These are phyloP conservation scores for Trichosporon asahii DNA, from an alignment of 1,284 basidiomycete genomes.

Conservation along the genomic window DNA sequence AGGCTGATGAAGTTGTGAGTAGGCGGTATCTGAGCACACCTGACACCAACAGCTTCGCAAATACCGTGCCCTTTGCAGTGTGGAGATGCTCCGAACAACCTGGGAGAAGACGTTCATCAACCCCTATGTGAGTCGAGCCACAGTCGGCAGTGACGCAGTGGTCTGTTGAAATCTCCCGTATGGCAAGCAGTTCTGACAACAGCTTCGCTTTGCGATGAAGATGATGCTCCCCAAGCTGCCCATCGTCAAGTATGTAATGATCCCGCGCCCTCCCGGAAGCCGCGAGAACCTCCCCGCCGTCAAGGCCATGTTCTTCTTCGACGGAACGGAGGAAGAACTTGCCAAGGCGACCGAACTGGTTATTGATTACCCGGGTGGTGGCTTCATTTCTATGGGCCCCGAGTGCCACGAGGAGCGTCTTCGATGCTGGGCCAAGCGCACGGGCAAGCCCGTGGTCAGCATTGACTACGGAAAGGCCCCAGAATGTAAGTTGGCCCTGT, in stretches of 20 bases:
- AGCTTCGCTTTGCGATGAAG: conserved; percentile 68
- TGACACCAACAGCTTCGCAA: conserved; percentile 66
- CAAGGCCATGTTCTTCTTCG: conserved; percentile 79
- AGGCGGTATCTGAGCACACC: not conserved
- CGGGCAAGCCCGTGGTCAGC: conserved; percentile 74
- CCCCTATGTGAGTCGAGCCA: conserved; percentile 65
- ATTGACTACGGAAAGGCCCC: conserved; percentile 96
- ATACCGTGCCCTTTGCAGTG: conserved; percentile 86
- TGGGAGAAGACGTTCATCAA: conserved; percentile 92
- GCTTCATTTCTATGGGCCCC: conserved; percentile 92
- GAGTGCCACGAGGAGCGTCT: conserved; percentile 95
- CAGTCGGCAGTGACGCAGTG: not conserved
- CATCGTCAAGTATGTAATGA: conserved; percentile 70
- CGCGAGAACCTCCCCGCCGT: conserved; percentile 69
- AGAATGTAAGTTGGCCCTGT: conserved; percentile 64
- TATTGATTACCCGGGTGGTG: conserved; percentile 90
- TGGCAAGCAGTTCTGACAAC: not conserved
- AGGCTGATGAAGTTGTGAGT: conserved; percentile 86
- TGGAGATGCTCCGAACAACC: conserved; percentile 89
- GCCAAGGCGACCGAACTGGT: conserved; percentile 71
- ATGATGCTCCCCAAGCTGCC: conserved; percentile 60
- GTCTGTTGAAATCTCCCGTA: not conserved
- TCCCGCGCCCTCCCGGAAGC: conserved; percentile 74
- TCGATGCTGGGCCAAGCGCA: conserved; percentile 74
- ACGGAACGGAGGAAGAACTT: conserved; percentile 66